Conservation (phyloP, 208 protist species). For the Phytomonas francai region DNA sequence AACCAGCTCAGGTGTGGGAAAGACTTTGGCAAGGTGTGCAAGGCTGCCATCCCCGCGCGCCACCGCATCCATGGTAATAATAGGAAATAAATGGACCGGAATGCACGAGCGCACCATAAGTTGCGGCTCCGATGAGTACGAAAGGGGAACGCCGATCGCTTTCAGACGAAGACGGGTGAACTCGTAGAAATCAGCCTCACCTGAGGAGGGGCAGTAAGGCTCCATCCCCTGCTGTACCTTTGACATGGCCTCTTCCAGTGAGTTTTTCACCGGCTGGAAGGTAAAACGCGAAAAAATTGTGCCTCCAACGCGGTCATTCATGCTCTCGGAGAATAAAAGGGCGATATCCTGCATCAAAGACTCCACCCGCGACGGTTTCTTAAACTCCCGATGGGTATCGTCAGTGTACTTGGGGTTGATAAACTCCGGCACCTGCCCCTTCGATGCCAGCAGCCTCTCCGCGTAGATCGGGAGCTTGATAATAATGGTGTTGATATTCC, state of each 20-base stretch:
- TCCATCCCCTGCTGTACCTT: constrained; percentile 34
- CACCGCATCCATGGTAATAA: constrained; percentile 30
- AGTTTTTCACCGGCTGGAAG: constrained; percentile 89
- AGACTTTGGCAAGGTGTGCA: constrained; percentile 25
- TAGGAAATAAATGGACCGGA: constrained; percentile 27
- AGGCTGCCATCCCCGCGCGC: constrained; percentile 16
- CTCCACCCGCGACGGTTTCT: constrained; percentile 79
- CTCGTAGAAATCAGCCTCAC: constrained; percentile 67
- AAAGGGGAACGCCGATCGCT: constrained; percentile 37
- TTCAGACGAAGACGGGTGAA: constrained; percentile 46
- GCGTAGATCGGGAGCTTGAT: constrained; percentile 61
- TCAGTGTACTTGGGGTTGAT: constrained; percentile 92
- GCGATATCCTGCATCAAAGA: constrained; percentile 89
- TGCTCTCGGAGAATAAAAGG: constrained; percentile 34
- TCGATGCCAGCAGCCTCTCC: constrained; percentile 33
- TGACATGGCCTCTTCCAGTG: constrained; percentile 32
- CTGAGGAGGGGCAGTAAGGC: constrained; percentile 58
- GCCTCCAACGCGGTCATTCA: constrained; percentile 42
- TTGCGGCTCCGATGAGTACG: constrained; percentile 15
- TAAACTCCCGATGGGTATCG: constrained; percentile 41
- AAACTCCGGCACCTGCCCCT: constrained; percentile 88
- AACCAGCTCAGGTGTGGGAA: constrained; percentile 46
- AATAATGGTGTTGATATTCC: constrained; percentile 90
- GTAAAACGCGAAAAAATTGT: constrained; percentile 62
- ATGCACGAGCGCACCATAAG: constrained; percentile 16